A percentile compares a stretch with the other conserved stretches of the same genome.
Evolutionary conservation across 2,329 filamentous ascomycete genomes (phyloP).

Genomic region (Endocalyx cinctus): DNA sequence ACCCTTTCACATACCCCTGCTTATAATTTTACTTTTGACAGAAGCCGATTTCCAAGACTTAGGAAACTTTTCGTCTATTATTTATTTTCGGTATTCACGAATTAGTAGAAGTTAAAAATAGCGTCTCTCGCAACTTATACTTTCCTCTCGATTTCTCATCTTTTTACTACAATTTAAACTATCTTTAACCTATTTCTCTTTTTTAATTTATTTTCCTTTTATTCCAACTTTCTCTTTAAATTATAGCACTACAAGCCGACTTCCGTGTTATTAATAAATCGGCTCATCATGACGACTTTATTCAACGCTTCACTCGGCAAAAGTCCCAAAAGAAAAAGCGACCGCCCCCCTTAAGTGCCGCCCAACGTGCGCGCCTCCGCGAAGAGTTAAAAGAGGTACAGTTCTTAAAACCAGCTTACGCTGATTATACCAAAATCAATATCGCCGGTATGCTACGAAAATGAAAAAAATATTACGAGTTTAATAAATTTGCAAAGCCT

Average conservation of each 20-base stretch:
- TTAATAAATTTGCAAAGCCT: conserved; percentile 4
- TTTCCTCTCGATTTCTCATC: not conserved
- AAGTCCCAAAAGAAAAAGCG: not conserved
- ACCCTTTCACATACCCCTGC: not conserved
- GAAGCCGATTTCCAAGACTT: not conserved
- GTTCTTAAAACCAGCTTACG: conserved; percentile 14
- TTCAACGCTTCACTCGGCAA: not conserved
- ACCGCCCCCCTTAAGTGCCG: conserved; percentile 1
- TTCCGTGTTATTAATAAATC: not conserved
- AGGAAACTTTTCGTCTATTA: not conserved
- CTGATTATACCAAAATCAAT: conserved; percentile 17
- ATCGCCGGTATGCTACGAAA: conserved; percentile 15
- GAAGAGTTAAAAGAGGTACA: conserved; percentile 13
- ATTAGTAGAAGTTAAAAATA: not conserved
- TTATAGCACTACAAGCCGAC: not conserved
- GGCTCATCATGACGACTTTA: not conserved
- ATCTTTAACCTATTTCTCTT: not conserved
- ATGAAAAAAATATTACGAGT: conserved; percentile 14
- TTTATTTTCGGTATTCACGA: not conserved
- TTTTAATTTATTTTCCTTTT: not conserved
- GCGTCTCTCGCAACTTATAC: not conserved
- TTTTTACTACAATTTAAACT: not conserved
- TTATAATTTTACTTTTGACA: not conserved
- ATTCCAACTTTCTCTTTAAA: not conserved
- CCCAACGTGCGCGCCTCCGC: conserved; percentile 11